Evolutionary conservation across 345 rosid species (phyloP), one percentile per base, ranked within the genome.

Genomic region (Hirschfeldia incana): DNA sequence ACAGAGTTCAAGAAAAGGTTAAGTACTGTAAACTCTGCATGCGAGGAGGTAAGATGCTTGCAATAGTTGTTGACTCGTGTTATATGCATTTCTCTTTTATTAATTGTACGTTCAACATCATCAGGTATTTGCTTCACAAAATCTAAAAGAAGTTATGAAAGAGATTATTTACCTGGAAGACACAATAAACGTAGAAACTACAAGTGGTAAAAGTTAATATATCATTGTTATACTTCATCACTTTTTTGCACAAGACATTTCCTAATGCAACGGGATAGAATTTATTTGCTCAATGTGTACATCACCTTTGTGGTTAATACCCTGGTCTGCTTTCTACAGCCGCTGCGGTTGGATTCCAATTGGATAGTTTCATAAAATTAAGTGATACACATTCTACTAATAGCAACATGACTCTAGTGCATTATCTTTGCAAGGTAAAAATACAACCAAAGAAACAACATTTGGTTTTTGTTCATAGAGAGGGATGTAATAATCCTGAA

Each of bases 331-430:
- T 60, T 67, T 88, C n/a, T 81, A 62, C 85, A 95, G 85, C 97
- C 83, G 85, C 99, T 83, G 99, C 99, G 13, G 75, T 95, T 76
- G 99, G 97, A 69, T 95, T 95, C 85, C 93, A 95, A 88, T 77
- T 95, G 87, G 99, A 95, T 81, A 93, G 98, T 86, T 92, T 95
- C 77, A 82, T 87, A 70, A 95, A 92, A 90, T 92, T 95, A 65
- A 81, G 89, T 5, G 99, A 95, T 84, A 93, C 94, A 27, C 93
- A 97, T 36, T 97, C 97, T 78, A 76, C 91, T 59, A 93, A 88
- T 74, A 93, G 84, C 86, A 96, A 90, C 88, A 90, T 91, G 97
- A 91, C 98, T 37, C 97, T 93, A 42, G 90, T 95, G 99, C 97
- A 95, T 84, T 93, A 89, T 84, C 90, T 95, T 76, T 95, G 99